Evolutionary conservation across 305 asterid genomes (phyloP).

Genomic region (Fraxinus velutina): DNA sequence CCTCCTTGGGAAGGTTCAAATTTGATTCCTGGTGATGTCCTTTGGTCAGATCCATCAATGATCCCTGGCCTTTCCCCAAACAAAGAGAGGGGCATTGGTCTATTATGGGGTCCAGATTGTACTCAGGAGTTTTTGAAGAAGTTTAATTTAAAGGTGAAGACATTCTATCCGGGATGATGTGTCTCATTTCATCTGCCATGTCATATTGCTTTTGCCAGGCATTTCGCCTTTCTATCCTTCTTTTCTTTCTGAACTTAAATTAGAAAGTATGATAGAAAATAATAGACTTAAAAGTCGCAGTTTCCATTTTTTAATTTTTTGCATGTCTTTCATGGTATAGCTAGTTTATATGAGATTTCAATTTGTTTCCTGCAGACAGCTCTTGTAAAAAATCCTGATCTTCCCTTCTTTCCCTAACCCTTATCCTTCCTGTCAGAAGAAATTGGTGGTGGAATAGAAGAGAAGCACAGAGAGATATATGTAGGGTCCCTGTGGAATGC

Average conservation of each 20-base stretch:
- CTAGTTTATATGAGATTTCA: background rate
- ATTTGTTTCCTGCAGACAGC: background rate
- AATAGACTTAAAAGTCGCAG: background rate
- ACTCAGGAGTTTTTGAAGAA: conserved; percentile 83
- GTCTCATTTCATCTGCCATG: background rate
- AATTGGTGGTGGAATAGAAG: background rate
- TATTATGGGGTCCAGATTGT: conserved; percentile 92
- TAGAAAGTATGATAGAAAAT: background rate
- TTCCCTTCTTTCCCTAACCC: background rate
- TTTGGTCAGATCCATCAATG: conserved; percentile 97
- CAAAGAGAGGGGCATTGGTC: conserved; percentile 88
- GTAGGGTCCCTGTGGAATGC: background rate
- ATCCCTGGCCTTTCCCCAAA: conserved; percentile 80
- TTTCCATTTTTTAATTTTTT: background rate
- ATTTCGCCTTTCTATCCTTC: background rate
- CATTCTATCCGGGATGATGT: background rate
- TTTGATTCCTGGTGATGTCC: conserved; percentile 93
- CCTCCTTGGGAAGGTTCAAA: conserved; percentile 96
- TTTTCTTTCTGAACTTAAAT: background rate
- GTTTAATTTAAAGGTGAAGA: conserved; percentile 60
- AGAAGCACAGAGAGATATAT: background rate
- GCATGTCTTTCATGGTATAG: background rate
- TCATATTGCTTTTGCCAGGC: background rate
- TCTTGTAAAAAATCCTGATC: background rate
- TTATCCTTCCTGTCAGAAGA: background rate